Evolutionary conservation across 768 basidiomycete species (phyloP).

Genomic region (Pleurotus cornucopiae): DNA sequence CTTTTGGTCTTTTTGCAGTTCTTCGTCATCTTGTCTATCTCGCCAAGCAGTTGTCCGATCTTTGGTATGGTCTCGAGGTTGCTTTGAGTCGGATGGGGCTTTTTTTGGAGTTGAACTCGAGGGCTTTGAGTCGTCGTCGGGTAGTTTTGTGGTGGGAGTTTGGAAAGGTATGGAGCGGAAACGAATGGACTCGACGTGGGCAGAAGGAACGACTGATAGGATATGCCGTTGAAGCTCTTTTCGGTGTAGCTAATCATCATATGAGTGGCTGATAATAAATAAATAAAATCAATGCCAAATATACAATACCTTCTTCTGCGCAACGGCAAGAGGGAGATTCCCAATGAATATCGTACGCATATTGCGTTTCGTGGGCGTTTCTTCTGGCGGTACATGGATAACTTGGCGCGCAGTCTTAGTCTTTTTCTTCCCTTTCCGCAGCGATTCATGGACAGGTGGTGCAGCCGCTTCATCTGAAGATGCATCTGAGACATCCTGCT

Average conservation of each 20-base stretch:
- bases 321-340: constrained; percentile 76
- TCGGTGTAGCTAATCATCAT: constrained; percentile 50
- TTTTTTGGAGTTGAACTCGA: constrained; percentile 17
- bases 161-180: constrained; percentile 94
- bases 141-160: constrained; percentile 65
- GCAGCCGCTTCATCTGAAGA: constrained; percentile 3
- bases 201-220: constrained; percentile 60
- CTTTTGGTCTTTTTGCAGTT: constrained; percentile 48
- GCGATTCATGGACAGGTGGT: constrained; percentile 63
- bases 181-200: constrained; percentile 88
- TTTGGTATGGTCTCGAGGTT: constrained; percentile 44
- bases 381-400: constrained; percentile 60
- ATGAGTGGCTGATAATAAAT: too few species aligned
- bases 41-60: constrained; percentile 62
- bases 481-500: not conserved
- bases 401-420: constrained; percentile 19
- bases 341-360: constrained; percentile 89
- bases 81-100: constrained; percentile 18
- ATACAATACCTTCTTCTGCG: constrained; percentile 64
- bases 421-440: constrained; percentile 32
- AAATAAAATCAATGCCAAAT: not conserved
- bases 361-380: constrained; percentile 71
- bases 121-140: constrained; percentile 31
- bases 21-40: constrained; percentile 39
- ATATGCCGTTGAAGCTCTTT: constrained; percentile 80